phyloP scores from a whole-genome alignment of 164 flowering plant species.

The Chloranthus sessilifolius region DNA sequence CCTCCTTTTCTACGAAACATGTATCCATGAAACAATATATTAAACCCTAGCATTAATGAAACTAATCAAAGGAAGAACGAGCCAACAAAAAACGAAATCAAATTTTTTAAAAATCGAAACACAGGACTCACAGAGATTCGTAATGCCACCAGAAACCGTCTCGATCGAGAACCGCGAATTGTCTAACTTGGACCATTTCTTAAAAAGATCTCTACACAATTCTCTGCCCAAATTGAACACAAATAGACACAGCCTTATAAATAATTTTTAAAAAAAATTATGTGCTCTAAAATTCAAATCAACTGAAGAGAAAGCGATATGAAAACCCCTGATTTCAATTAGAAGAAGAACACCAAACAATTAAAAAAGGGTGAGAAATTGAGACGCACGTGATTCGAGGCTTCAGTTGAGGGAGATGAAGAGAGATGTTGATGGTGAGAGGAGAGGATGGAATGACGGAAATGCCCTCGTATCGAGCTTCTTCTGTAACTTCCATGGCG shows the following conservation, averaged over 20 bases:
- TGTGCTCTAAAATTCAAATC: neutral
- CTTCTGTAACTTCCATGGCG: slow-evolving; percentile 49
- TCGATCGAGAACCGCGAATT: slow-evolving; percentile 62
- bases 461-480: slow-evolving; percentile 18
- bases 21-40: too few relatives aligned
- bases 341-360: neutral
- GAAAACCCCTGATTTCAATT: too few relatives aligned
- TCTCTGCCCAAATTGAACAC: slow-evolving; percentile 32
- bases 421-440: slow-evolving; percentile 51
- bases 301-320: neutral
- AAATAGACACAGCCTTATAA: neutral
- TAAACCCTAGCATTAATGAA: too few relatives aligned
- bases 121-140: slow-evolving; percentile 67
- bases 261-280: neutral
- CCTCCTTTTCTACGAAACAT: too few relatives aligned
- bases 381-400: slow-evolving; percentile 62
- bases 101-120: neutral
- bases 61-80: too few relatives aligned
- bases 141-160: slow-evolving; percentile 92
- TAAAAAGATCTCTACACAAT: slow-evolving; percentile 76
- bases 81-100: neutral
- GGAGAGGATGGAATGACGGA: slow-evolving; percentile 40
- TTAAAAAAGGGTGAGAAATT: neutral
- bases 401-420: slow-evolving; percentile 45
- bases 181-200: slow-evolving; percentile 68